phyloP scores from a whole-genome alignment of 768 basidiomycete genomes.

The Boletus rufocinnamomeus region DNA sequence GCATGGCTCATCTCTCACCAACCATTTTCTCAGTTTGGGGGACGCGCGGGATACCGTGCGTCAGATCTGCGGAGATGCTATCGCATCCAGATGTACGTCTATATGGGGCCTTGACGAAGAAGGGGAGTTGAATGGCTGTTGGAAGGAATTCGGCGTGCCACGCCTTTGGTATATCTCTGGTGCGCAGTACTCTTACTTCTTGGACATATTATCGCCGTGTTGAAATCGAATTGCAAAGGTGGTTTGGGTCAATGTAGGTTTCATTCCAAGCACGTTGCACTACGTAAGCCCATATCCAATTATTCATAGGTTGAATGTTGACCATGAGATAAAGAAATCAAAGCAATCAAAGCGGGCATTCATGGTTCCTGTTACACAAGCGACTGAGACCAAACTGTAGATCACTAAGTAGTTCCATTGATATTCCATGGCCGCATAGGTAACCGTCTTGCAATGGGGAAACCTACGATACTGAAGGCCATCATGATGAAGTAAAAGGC shows the following conservation, averaged over 20 bases:
- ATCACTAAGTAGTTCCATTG: background rate
- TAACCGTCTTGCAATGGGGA: background rate
- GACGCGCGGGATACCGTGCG: conserved; percentile 41
- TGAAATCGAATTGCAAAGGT: background rate
- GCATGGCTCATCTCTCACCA: background rate
- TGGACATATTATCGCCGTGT: background rate
- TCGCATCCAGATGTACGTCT: conserved; percentile 44
- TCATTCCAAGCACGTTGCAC: conserved; percentile 10
- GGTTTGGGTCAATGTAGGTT: conserved; percentile 6
- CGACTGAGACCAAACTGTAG: background rate
- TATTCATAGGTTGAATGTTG: background rate
- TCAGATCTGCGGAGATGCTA: conserved; percentile 46
- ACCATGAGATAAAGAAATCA: conserved; percentile 13
- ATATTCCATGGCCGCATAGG: background rate
- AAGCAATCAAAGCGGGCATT: conserved; percentile 20
- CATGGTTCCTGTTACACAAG: background rate
- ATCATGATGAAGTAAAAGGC: conserved; percentile 26
- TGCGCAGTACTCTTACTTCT: background rate
- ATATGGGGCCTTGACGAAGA: conserved; percentile 65
- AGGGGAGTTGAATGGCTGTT: conserved; percentile 52
- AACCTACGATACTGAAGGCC: background rate
- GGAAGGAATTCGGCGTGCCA: conserved; percentile 22
- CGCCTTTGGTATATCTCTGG: conserved; percentile 7
- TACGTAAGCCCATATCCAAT: conserved; percentile 12
- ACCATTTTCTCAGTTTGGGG: conserved; percentile 40